Percentiles rank a stretch among this genome's conserved stretches.
phyloP scores from a whole-genome alignment of 2,329 filamentous ascomycete genomes.

The Graphilbum fragrans region DNA sequence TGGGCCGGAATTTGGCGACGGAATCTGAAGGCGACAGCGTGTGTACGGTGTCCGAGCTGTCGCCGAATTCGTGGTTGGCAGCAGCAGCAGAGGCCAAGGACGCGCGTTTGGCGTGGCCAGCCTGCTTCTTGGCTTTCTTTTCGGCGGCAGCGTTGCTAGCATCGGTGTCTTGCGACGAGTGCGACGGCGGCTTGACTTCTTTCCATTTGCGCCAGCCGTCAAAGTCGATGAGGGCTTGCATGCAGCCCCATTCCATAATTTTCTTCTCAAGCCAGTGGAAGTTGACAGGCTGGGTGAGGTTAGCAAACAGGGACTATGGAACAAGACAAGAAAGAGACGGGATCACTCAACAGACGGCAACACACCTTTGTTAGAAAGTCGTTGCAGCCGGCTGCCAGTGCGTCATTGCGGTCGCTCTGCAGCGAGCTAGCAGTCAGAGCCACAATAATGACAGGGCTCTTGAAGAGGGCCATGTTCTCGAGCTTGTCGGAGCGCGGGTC shows the following conservation, averaged over 20 bases:
- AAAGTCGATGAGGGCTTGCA: conserved; percentile 98
- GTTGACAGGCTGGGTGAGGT: conserved; percentile 63
- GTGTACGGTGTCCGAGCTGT: conserved; percentile 1
- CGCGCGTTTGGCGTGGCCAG: conserved; percentile 2
- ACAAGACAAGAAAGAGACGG: conserved; percentile 1
- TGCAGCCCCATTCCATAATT: conserved; percentile 98
- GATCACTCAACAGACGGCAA: not conserved
- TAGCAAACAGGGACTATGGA: not conserved
- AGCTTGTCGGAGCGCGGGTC: conserved; percentile 56
- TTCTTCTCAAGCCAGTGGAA: conserved; percentile 96
- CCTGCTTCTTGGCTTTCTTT: conserved; percentile 2
- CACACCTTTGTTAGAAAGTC: conserved; percentile 94
- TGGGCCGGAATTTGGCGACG: no score
- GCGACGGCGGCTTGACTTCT: conserved; percentile 41
- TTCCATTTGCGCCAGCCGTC: conserved; percentile 98
- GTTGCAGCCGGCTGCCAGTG: conserved; percentile 89
- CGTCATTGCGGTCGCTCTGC: conserved; percentile 91
- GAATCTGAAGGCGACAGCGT: conserved; percentile 1
- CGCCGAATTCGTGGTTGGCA: not conserved
- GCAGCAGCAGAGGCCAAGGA: not conserved
- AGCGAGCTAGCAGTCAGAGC: conserved; percentile 88
- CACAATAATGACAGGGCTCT: conserved; percentile 95
- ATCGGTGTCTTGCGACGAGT: not conserved
- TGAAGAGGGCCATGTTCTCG: conserved; percentile 62
- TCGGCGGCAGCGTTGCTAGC: not conserved